These are phyloP conservation scores for Candida railenensis DNA, from an alignment of 805 yeast species.

Conservation along the genomic window DNA sequence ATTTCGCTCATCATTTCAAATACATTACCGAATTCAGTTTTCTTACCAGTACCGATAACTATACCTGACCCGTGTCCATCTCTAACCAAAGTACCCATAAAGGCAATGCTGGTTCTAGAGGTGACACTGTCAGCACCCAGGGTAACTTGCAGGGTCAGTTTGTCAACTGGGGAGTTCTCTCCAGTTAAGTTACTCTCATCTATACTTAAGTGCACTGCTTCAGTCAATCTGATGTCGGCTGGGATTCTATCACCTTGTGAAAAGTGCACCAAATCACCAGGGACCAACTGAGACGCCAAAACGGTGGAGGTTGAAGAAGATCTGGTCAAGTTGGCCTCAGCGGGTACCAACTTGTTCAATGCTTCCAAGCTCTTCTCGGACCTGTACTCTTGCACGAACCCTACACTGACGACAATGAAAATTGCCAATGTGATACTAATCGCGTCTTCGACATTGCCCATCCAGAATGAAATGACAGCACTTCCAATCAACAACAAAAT, in stretches of 20 bases:
- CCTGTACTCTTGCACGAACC: slow-evolving; percentile 95
- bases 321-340: slow-evolving; percentile 90
- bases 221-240: slow-evolving; percentile 84
- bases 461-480: slow-evolving; percentile 78
- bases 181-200: slow-evolving; percentile 97
- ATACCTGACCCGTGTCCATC: slow-evolving; percentile 95
- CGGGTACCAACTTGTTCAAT: slow-evolving; percentile 89
- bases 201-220: slow-evolving; percentile 74
- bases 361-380: slow-evolving; percentile 95
- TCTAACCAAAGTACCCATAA: slow-evolving; percentile 96
- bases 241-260: slow-evolving; percentile 95
- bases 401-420: slow-evolving; percentile 90
- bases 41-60: slow-evolving; percentile 85
- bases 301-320: slow-evolving; percentile 76
- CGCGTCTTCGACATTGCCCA: slow-evolving; percentile 98
- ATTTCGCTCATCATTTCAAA: slow-evolving; percentile 94
- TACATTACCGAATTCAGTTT: slow-evolving; percentile 92
- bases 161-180: slow-evolving; percentile 85
- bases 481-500: slow-evolving; percentile 87
- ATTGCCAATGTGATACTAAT: slow-evolving; percentile 92
- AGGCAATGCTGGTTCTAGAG: slow-evolving; percentile 78
- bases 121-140: slow-evolving; percentile 36
- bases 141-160: slow-evolving; percentile 46
- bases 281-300: slow-evolving; percentile 84
- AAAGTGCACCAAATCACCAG: slow-evolving; percentile 92